phyloP scores from a whole-genome alignment of 148 eudicot species.

The Cornus florida region DNA sequence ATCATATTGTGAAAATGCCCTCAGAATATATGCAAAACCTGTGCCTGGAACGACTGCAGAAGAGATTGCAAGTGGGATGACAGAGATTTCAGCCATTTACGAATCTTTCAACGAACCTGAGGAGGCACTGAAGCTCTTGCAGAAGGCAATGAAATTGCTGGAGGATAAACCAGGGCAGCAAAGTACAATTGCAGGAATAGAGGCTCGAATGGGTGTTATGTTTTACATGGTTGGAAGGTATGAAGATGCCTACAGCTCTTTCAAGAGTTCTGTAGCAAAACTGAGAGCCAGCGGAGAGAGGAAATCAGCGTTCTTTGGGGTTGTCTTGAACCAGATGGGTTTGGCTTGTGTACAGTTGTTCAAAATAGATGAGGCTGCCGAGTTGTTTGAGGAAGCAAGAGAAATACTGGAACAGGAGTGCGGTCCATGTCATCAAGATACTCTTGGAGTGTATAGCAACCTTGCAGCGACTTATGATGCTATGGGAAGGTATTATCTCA shows the following conservation, averaged over 20 bases:
- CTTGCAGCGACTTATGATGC: slow-evolving; percentile 99
- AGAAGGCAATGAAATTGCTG: slow-evolving; percentile 74
- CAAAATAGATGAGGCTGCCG: slow-evolving; percentile 94
- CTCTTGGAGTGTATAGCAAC: slow-evolving; percentile 97
- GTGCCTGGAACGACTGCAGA: slow-evolving; percentile 92
- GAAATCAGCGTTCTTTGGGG: slow-evolving; percentile 94
- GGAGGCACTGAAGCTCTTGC: slow-evolving; percentile 81
- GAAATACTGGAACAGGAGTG: slow-evolving; percentile 91
- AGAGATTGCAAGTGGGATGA: slow-evolving; percentile 86
- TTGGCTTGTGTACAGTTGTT: slow-evolving; percentile 91
- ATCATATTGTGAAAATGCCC: slow-evolving; percentile 92
- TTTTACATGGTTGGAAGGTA: slow-evolving; percentile 80
- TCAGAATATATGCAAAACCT: slow-evolving; percentile 92
- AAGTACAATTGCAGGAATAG: slow-evolving; percentile 85
- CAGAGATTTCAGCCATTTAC: slow-evolving; percentile 87
- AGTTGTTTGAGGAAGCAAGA: slow-evolving; percentile 94
- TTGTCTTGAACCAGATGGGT: slow-evolving; percentile 95
- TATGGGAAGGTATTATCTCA: slow-evolving; percentile 76
- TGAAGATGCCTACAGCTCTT: slow-evolving; percentile 69
- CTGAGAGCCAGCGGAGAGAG: slow-evolving; percentile 91
- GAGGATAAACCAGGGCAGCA: slow-evolving; percentile 95
- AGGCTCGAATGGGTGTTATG: slow-evolving; percentile 94
- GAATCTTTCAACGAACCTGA: slow-evolving; percentile 91
- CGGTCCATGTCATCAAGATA: slow-evolving; percentile 94
- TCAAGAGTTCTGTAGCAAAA: slow-evolving; percentile 72